These are phyloP conservation scores for Guyanaporus albipodus DNA, from an alignment of 768 basidiomycete genomes.

Conservation along the genomic window DNA sequence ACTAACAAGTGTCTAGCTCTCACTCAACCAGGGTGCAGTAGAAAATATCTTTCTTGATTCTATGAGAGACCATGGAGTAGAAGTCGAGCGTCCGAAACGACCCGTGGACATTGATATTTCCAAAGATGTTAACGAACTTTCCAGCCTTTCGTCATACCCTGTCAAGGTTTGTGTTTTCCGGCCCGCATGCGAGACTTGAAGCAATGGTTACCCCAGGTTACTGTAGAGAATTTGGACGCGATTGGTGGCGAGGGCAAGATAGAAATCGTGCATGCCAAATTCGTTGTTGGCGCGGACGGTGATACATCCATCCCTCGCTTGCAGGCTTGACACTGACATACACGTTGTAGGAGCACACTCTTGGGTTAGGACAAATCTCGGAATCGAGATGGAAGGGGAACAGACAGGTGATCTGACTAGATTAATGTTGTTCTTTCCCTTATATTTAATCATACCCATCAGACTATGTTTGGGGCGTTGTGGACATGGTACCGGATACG, in stretches of 20 bases:
- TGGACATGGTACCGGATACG: slow-evolving; percentile 45
- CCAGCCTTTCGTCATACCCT: slow-evolving; percentile 26
- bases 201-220: slow-evolving; percentile 14
- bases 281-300: too few relatives aligned
- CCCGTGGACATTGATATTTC: slow-evolving; percentile 33
- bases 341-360: slow-evolving; percentile 86
- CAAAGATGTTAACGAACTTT: slow-evolving; percentile 37
- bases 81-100: slow-evolving; percentile 34
- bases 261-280: slow-evolving; percentile 33
- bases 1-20: slow-evolving; percentile 19
- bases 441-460: neutral
- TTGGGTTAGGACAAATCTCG: slow-evolving; percentile 69
- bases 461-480: slow-evolving; percentile 44
- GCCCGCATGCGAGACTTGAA: too few relatives aligned
- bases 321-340: too few relatives aligned
- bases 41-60: slow-evolving; percentile 42
- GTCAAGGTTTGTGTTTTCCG: too few relatives aligned
- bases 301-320: too few relatives aligned
- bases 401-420: slow-evolving; percentile 39
- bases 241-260: slow-evolving; percentile 29
- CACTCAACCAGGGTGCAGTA: slow-evolving; percentile 41
- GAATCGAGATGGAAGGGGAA: slow-evolving; percentile 74
- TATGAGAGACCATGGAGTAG: slow-evolving; percentile 27
- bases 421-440: neutral
- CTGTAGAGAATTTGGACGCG: slow-evolving; percentile 21